phyloP scores from a whole-genome alignment of 2,329 filamentous ascomycete species.

The Endoconidiophora polonica region DNA sequence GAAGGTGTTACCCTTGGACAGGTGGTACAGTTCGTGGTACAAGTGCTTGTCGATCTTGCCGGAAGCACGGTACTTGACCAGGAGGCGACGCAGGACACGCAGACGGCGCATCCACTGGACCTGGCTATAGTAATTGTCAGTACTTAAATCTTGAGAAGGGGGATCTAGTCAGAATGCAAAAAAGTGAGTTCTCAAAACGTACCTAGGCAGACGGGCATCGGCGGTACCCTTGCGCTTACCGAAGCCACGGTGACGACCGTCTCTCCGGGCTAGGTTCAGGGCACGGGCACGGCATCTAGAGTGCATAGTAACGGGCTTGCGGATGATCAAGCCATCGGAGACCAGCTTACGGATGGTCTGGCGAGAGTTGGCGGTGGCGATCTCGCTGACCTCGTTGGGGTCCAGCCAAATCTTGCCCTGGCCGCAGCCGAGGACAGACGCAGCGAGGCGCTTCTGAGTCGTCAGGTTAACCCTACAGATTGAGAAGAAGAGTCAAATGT shows the following conservation, averaged over 20 bases:
- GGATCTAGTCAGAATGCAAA: neutral
- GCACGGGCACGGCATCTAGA: slow-evolving; percentile 91
- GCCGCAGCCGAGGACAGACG: slow-evolving; percentile 95
- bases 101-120: slow-evolving; percentile 99
- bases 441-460: slow-evolving; percentile 99
- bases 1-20: slow-evolving; percentile 99
- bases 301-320: slow-evolving; percentile 99
- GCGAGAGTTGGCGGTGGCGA: slow-evolving; percentile 99
- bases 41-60: slow-evolving; percentile 99
- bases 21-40: slow-evolving; percentile 99
- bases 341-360: slow-evolving; percentile 99
- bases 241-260: slow-evolving; percentile 96
- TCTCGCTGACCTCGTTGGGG: slow-evolving; percentile 97
- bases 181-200: slow-evolving; percentile 27
- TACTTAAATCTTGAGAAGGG: neutral
- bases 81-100: slow-evolving; percentile 93
- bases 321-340: slow-evolving; percentile 99
- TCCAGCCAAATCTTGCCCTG: slow-evolving; percentile 99
- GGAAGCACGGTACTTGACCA: slow-evolving; percentile 98
- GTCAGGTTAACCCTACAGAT: slow-evolving; percentile 83
- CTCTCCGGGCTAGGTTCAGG: slow-evolving; percentile 83
- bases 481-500: slow-evolving; percentile 14
- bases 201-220: slow-evolving; percentile 98
- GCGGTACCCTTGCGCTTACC: slow-evolving; percentile 99
- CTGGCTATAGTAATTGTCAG: slow-evolving; percentile 43